phyloP scores from a whole-genome alignment of 257 asterid species.

The Perilla frutescens region DNA sequence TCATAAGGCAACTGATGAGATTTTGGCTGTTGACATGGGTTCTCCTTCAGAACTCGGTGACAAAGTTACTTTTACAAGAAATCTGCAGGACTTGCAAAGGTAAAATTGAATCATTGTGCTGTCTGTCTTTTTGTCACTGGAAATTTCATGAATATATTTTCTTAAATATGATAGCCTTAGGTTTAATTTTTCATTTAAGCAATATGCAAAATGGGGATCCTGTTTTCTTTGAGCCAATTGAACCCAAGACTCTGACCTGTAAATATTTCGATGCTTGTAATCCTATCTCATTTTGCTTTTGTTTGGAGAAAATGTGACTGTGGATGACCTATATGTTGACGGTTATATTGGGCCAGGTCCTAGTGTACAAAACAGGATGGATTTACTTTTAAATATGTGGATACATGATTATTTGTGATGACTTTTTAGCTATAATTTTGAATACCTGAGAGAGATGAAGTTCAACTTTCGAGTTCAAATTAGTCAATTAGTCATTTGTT shows the following conservation, averaged over 20 bases:
- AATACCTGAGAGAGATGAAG: not conserved
- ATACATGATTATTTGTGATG: not conserved
- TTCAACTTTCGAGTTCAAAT: slow-evolving; percentile 14
- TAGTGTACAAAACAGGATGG: slow-evolving; percentile 2
- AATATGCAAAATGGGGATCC: slow-evolving; percentile 5
- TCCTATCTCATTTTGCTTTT: not conserved
- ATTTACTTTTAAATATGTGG: slow-evolving; percentile 1
- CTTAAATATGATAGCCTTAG: not conserved
- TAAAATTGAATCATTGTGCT: slow-evolving; percentile 35
- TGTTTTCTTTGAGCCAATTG: not conserved
- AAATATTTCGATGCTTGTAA: not conserved
- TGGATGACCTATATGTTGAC: not conserved
- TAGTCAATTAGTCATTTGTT: not conserved
- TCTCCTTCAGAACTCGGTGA: slow-evolving; percentile 53
- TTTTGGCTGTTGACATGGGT: slow-evolving; percentile 73
- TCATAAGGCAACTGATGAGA: slow-evolving; percentile 98
- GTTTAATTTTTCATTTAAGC: not conserved
- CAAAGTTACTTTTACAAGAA: slow-evolving; percentile 59
- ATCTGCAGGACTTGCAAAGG: slow-evolving; percentile 85
- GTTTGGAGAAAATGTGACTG: not conserved
- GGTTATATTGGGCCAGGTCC: slow-evolving; percentile 16
- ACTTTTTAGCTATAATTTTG: not conserved
- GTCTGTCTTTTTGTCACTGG: slow-evolving; percentile 19
- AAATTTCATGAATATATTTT: slow-evolving; percentile 1
- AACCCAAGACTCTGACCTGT: slow-evolving; percentile 11